phyloP scores from a whole-genome alignment of 129 eudicot genomes.

The Chrysanthemum seticuspe region DNA sequence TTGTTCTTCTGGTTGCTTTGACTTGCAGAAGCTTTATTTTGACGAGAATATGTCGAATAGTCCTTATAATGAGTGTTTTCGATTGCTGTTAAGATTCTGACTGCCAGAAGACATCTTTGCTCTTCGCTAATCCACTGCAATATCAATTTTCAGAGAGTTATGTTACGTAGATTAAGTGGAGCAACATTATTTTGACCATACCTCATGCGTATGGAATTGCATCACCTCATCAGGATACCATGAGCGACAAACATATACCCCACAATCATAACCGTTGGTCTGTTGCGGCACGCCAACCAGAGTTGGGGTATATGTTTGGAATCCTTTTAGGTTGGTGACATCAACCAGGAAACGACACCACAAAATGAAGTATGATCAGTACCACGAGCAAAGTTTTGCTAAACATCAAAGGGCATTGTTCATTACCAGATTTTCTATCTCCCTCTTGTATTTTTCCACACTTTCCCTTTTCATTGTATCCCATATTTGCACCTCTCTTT shows the following conservation, averaged over 20 bases:
- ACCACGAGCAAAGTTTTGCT: neutral
- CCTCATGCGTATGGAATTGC: neutral
- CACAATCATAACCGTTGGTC: no score
- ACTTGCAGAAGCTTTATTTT: no score
- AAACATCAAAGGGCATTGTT: slow-evolving; percentile 2
- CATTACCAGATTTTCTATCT: neutral
- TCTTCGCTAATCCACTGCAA: slow-evolving; percentile 11
- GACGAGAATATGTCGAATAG: no score
- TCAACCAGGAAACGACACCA: no score
- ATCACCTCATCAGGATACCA: no score
- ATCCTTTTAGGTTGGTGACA: no score
- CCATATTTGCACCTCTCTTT: neutral
- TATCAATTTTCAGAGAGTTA: neutral
- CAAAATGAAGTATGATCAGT: no score
- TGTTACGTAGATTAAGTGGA: neutral
- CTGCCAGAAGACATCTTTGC: neutral
- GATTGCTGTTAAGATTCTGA: neutral
- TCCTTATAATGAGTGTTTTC: neutral
- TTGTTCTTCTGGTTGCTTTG: no score
- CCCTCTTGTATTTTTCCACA: neutral
- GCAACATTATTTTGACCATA: slow-evolving; percentile 5
- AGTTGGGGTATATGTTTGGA: no score
- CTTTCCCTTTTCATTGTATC: neutral
- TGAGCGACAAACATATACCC: no score
- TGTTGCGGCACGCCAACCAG: no score